Evolutionary conservation across 2,329 filamentous ascomycete genomes (phyloP), one percentile per base, ranked within the genome.

Genomic region (Phialemonium atrogriseum): DNA sequence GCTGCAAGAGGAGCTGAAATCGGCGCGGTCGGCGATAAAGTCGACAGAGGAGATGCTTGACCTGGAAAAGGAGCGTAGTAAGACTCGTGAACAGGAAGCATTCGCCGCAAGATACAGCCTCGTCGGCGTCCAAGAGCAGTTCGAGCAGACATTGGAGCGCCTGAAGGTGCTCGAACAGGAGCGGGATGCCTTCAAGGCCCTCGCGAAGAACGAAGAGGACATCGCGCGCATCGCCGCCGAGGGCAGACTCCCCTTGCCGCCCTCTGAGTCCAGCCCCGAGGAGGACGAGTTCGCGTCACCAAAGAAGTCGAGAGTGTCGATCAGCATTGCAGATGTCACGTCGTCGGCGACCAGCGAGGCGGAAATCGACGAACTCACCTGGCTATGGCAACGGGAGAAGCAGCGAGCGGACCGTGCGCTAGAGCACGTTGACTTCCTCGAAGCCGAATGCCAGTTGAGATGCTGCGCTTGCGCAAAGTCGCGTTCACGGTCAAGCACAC

Each of bases 381-480:
- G 58, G 5, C 56, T 71, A 33, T 62, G 70, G 48, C 59, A 68
- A 35, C 77, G 71, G 68, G 72, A 59, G 54, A 60, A 71, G 58
- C 70, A 73, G 48, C 66, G 79, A 33, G 78, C 81, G 8, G 69
- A 81, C 39, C 71, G 80, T 7, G 80, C 82, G 0, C 66, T 80
- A 40, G 82, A 86, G 38, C 73, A 82, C 48, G 66, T 86, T 28
- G 80, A 87, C 19, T 88, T 85, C 54, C 64, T 88, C 50, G 74
- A 84, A 48, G 70, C 81, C 33, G 83, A 89, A 52, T 86, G 80
- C 51, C 68, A 75, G 30, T 69, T 87, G 41, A 68, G 70, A 27
- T 76, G 71, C 54, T 85, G 81, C 58, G 62, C 70, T 2, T 80
- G 77, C 49, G 69, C 61, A 37, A 69, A 62, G 41, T 47, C 52